phyloP scores from a whole-genome alignment of 257 asterid species.

The Phtheirospermum japonicum region DNA sequence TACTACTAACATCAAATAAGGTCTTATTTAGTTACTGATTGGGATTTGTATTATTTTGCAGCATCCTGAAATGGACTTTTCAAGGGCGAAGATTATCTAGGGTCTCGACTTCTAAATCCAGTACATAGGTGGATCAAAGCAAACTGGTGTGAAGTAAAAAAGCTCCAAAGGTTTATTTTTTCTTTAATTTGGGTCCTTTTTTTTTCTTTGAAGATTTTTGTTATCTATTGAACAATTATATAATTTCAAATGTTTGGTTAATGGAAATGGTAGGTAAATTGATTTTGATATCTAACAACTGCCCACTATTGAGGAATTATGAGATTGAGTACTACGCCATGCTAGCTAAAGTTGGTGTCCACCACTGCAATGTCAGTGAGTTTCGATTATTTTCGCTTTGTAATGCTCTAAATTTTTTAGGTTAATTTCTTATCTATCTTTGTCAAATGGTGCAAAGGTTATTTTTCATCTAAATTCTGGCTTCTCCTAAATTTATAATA shows the following conservation, averaged over 20 bases:
- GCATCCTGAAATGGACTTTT: conserved; percentile 84
- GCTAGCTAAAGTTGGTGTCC: conserved; percentile 69
- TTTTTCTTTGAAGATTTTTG: not conserved
- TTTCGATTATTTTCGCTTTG: not conserved
- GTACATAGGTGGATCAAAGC: not conserved
- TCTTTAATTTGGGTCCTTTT: not conserved
- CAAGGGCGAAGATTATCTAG: conserved; percentile 54
- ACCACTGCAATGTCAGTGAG: conserved; percentile 69
- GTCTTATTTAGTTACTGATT: not conserved
- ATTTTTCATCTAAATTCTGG: too few relatives aligned
- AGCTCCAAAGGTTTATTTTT: conserved; percentile 45
- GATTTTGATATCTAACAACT: conserved; percentile 63
- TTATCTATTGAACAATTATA: too few relatives aligned
- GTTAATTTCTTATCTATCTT: not conserved
- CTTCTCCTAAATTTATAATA: too few relatives aligned
- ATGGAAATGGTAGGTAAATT: conserved; percentile 42
- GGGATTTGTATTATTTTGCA: conserved; percentile 33
- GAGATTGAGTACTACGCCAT: conserved; percentile 73
- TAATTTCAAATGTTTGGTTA: not conserved
- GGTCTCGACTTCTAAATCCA: not conserved
- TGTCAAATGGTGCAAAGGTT: not conserved
- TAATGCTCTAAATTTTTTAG: not conserved
- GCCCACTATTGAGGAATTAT: conserved; percentile 68
- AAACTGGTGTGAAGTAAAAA: too few relatives aligned
- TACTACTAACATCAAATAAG: too few relatives aligned